phyloP scores from a whole-genome alignment of 176 grass and related monocot genomes.

The Elaeis guineensis region DNA sequence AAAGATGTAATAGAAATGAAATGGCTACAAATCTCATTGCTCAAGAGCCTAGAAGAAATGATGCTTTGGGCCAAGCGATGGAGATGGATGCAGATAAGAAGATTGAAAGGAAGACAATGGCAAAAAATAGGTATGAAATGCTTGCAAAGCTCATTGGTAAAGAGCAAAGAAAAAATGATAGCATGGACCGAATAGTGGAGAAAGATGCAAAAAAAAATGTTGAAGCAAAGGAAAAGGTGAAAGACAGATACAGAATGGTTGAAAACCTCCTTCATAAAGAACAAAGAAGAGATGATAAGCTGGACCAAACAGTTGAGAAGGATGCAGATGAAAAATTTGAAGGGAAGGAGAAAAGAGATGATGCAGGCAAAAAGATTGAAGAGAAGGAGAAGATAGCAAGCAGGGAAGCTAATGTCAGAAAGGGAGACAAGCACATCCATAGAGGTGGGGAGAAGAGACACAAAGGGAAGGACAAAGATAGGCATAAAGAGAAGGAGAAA shows the following conservation, averaged over 20 bases:
- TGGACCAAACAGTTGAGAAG: conserved; percentile 34
- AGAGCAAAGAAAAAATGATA: conserved; percentile 20
- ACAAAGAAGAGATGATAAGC: conserved; percentile 29
- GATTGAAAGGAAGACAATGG: conserved; percentile 17
- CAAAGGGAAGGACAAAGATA: conserved; percentile 49
- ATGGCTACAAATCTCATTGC: conserved; percentile 26
- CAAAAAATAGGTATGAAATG: conserved; percentile 1
- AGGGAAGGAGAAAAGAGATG: background rate
- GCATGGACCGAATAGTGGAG: conserved; percentile 18
- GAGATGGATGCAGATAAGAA: conserved; percentile 19
- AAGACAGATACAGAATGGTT: conserved; percentile 9
- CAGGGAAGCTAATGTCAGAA: conserved; percentile 20
- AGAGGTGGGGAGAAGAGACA: conserved; percentile 45
- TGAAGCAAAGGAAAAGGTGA: background rate
- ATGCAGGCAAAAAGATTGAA: conserved; percentile 26
- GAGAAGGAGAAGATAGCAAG: conserved; percentile 48
- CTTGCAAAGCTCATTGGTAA: background rate
- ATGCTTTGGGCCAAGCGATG: conserved; percentile 39
- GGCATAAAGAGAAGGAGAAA: conserved; percentile 64
- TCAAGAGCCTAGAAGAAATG: conserved; percentile 30
- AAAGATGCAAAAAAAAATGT: conserved; percentile 36
- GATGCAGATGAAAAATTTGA: conserved; percentile 18
- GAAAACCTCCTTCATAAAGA: conserved; percentile 25
- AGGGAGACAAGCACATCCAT: conserved; percentile 40
- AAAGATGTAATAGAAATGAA: conserved; percentile 37